Base-by-base conservation (phyloP, 2,329 filamentous ascomycete genomes). In the Apiospora arundinis region DNA sequence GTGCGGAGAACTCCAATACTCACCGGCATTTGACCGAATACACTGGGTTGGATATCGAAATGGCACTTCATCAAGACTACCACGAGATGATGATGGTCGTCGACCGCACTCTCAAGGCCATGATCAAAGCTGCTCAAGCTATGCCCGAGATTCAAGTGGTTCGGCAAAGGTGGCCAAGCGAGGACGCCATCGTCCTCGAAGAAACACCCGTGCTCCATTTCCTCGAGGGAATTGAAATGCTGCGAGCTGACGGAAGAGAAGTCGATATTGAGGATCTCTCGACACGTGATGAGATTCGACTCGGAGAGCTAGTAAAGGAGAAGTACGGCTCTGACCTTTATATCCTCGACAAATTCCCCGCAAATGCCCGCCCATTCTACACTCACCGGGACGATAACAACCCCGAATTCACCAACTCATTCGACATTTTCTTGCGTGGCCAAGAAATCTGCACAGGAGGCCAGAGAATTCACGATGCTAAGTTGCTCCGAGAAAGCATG, bases 11-110 rank as follows among this genome's bases (percentile, higher is more conserved):
- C 84, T 97, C 93, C 79, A 98, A 98, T 81, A 98, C 95, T 0
- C 95, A 97, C 78, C 91, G 95, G 48, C 95, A 98, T 80, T 86
- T 98, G 86, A 97, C 95, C 0, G 95, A 98, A 81, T 98, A 97
- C 80, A 98, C 95, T 5, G 95, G 95, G 70, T 86, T 98, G 42
- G 95, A 98, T 86, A 82, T 98, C 23, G 95, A 98, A 79, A 98
- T 98, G 95, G 89, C 92, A 3, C 94, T 98, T 74, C 92, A 95
- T 68, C 90, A 93, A 76, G 92, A 97, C 81, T 97, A 98, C 80
- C 92, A 97, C 77, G 95, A 98, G 82, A 93, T 95, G 68, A 88
- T 98, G 44, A 86, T 90, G 48, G 86, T 93, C 12, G 89, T 98
- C 66, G 95, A 98, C 78, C 86, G 88, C 18, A 92, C 93, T 72